Conservation (phyloP, 2,329 filamentous ascomycete genomes). For the Ophiostoma himal-ulmi region DNA sequence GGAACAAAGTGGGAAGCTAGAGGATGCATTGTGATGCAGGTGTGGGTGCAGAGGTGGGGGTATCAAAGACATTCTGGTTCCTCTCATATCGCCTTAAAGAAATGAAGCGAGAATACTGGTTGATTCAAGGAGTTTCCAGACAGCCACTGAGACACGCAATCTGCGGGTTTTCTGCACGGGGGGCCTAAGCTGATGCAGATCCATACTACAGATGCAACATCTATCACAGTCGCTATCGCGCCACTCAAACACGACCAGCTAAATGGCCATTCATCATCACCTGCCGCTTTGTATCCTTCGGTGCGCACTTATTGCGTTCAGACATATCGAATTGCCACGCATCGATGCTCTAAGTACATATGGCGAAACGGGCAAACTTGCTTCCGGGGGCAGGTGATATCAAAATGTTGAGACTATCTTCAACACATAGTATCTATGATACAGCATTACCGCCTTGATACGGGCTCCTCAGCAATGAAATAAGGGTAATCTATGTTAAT, state of each 20-base stretch:
- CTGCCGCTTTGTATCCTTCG: background rate
- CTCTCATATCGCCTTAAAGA: background rate
- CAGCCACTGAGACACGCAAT: background rate
- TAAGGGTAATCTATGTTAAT: too few relatives aligned
- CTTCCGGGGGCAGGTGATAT: too few relatives aligned
- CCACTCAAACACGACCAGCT: background rate
- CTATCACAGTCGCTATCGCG: background rate
- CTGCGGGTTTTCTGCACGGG: background rate
- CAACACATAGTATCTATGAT: too few relatives aligned
- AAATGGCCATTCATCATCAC: background rate
- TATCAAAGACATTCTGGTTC: background rate
- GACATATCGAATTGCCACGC: too few relatives aligned
- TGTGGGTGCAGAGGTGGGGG: background rate
- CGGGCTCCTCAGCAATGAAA: too few relatives aligned
- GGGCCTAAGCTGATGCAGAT: conserved; percentile 2
- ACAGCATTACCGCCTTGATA: too few relatives aligned
- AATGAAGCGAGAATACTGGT: background rate
- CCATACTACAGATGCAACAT: background rate
- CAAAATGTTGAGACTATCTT: too few relatives aligned
- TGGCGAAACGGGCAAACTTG: too few relatives aligned
- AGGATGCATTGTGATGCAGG: background rate
- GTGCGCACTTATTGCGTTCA: too few relatives aligned
- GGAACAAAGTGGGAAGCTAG: background rate
- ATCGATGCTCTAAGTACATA: too few relatives aligned
- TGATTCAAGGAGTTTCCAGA: background rate